These are phyloP conservation scores for Akanthomyces lecanii DNA, from an alignment of 2,329 filamentous ascomycete genomes.

Conservation along the genomic window DNA sequence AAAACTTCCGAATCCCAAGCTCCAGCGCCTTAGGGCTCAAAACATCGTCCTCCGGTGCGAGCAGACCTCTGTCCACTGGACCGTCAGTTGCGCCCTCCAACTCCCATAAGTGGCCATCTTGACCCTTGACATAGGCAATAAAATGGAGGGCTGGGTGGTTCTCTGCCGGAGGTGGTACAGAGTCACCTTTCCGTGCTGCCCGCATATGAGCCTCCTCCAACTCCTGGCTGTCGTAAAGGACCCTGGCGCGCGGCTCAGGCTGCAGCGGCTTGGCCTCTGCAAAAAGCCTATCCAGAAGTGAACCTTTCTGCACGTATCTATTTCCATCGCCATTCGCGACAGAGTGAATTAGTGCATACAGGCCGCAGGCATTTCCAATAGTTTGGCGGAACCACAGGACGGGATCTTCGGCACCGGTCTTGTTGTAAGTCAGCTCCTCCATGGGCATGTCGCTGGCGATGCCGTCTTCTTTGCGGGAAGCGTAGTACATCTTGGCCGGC, in stretches of 20 bases:
- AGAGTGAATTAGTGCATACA: conserved; percentile 72
- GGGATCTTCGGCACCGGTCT: conserved; percentile 46
- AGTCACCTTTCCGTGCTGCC: conserved; percentile 66
- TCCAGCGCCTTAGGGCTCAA: conserved; percentile 65
- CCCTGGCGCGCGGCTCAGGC: conserved; percentile 57
- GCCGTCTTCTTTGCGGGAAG: conserved; percentile 30
- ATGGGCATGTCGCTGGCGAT: conserved; percentile 22
- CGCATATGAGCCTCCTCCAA: conserved; percentile 70
- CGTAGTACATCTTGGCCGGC: conserved; percentile 52
- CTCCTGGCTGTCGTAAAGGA: conserved; percentile 66
- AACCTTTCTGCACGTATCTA: conserved; percentile 48
- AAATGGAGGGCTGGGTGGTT: conserved; percentile 69
- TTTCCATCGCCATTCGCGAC: conserved; percentile 64
- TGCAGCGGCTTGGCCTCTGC: conserved; percentile 56
- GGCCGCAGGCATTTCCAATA: conserved; percentile 76
- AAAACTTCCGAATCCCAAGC: conserved; percentile 46
- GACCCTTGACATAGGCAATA: conserved; percentile 71
- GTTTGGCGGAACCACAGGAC: conserved; percentile 84
- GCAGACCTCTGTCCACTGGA: conserved; percentile 60
- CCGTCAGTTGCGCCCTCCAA: conserved; percentile 72
- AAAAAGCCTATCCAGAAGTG: conserved; percentile 56
- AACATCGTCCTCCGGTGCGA: conserved; percentile 56
- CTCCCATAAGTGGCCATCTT: conserved; percentile 68
- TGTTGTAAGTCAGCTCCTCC: conserved; percentile 30
- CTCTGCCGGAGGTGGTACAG: conserved; percentile 56